These are phyloP conservation scores for Neurospora sp. DNA, from an alignment of 2,329 filamentous ascomycete species.

Conservation along the genomic window DNA sequence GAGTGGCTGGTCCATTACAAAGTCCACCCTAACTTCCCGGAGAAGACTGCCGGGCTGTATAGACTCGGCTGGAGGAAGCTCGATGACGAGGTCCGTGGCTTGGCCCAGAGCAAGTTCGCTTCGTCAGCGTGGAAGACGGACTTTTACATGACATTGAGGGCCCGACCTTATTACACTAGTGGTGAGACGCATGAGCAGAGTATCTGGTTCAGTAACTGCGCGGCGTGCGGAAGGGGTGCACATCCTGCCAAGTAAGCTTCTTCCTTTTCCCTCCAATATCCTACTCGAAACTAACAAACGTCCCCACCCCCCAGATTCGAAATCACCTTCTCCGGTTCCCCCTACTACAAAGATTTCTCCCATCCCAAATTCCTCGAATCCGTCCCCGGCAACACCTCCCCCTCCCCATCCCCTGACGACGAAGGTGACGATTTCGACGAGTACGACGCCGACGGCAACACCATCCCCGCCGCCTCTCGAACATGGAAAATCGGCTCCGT, in stretches of 20 bases:
- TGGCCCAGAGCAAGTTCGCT: constrained; percentile 60
- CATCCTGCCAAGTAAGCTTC: constrained; percentile 53
- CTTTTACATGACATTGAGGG: constrained; percentile 56
- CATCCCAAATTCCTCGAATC: constrained; percentile 41
- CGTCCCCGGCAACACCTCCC: constrained; percentile 29
- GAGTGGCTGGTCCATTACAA: constrained; percentile 78
- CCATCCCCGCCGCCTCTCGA: constrained; percentile 26
- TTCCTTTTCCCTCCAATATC: not conserved
- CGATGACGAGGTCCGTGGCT: constrained; percentile 57
- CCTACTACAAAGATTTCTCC: constrained; percentile 49
- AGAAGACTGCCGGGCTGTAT: constrained; percentile 53
- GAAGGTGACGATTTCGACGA: constrained; percentile 21
- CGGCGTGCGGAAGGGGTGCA: constrained; percentile 59
- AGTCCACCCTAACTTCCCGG: constrained; percentile 59
- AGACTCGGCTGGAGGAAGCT: constrained; percentile 59
- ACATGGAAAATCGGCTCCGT: constrained; percentile 29
- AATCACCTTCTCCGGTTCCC: constrained; percentile 51
- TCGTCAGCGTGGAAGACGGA: constrained; percentile 60
- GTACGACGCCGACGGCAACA: constrained; percentile 30
- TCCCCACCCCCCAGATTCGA: constrained; percentile 2
- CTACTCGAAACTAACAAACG: not conserved
- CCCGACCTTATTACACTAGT: constrained; percentile 51
- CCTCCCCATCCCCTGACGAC: not conserved
- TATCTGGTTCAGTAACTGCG: constrained; percentile 35
- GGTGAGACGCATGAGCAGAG: constrained; percentile 19